These are phyloP conservation scores for Rhizomucor pusillus DNA, from an alignment of 371 early-diverging fungal species.

Conservation along the genomic window DNA sequence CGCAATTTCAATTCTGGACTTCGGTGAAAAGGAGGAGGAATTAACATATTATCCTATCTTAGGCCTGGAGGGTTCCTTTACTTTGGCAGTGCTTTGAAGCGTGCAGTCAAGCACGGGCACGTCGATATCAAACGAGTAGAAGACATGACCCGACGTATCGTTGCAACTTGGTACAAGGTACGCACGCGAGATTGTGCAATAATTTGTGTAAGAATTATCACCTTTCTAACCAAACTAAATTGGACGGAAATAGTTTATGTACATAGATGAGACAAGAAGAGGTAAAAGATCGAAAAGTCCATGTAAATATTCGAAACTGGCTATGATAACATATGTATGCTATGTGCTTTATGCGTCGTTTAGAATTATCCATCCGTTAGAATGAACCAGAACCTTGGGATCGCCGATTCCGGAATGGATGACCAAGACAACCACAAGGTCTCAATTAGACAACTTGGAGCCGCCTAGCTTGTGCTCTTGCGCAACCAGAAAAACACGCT, in stretches of 20 bases:
- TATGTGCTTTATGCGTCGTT: no score
- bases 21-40: no score
- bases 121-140: conserved; percentile 25
- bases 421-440: conserved; percentile 9
- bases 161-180: conserved; percentile 53
- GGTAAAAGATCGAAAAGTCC: not conserved
- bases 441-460: conserved; percentile 42
- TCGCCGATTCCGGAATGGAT: not conserved
- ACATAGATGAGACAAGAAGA: conserved; percentile 10
- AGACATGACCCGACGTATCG: conserved; percentile 58
- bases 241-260: not conserved
- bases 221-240: not conserved
- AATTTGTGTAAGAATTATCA: not conserved
- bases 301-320: no score
- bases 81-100: conserved; percentile 29
- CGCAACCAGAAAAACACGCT: conserved; percentile 47
- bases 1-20: no score
- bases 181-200: not conserved
- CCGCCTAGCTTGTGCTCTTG: conserved; percentile 50
- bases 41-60: no score
- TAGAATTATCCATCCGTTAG: not conserved
- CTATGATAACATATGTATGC: no score
- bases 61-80: conserved; percentile 26
- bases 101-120: conserved; percentile 18
- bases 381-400: not conserved